phyloP scores from a whole-genome alignment of 2,329 filamentous ascomycete genomes.

The Aspergillus terreus region DNA sequence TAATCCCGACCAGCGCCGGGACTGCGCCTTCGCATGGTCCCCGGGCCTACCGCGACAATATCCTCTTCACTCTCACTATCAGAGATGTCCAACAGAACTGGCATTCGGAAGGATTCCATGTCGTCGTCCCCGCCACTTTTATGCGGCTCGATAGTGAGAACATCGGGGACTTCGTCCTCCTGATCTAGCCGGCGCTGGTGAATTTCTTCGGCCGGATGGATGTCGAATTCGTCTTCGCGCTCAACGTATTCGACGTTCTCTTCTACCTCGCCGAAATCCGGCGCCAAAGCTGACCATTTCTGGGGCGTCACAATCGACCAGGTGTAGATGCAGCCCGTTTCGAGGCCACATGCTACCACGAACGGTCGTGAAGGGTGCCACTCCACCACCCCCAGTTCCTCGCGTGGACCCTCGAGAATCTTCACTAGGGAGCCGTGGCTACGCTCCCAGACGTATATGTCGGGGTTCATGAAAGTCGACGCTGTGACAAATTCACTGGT shows the following conservation, averaged over 20 bases:
- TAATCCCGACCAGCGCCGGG: conserved; percentile 69
- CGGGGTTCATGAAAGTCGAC: conserved; percentile 96
- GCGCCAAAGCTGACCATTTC: conserved; percentile 93
- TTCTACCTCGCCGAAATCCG: conserved; percentile 95
- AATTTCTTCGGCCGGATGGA: conserved; percentile 90
- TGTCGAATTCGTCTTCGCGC: conserved; percentile 95
- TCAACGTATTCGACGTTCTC: conserved; percentile 98
- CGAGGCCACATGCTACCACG: conserved; percentile 85
- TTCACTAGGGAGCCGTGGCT: conserved; percentile 90
- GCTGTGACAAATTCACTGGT: conserved; percentile 95
- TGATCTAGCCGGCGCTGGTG: conserved; percentile 84
- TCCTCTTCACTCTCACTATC: conserved; percentile 97
- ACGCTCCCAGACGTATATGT: conserved; percentile 97
- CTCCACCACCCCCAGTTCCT: conserved; percentile 93
- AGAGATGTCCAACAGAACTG: conserved; percentile 85
- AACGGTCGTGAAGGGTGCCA: conserved; percentile 91
- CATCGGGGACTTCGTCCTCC: conserved; percentile 92
- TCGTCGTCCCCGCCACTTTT: conserved; percentile 57
- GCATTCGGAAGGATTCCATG: conserved; percentile 75
- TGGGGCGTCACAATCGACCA: conserved; percentile 96
- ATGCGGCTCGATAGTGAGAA: conserved; percentile 69
- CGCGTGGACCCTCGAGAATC: conserved; percentile 93
- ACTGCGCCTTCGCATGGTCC: conserved; percentile 84
- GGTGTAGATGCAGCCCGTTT: conserved; percentile 89
- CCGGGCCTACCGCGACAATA: conserved; percentile 62